Evolutionary conservation across 768 basidiomycete species (phyloP).

Genomic region (Obba rivulosa): DNA sequence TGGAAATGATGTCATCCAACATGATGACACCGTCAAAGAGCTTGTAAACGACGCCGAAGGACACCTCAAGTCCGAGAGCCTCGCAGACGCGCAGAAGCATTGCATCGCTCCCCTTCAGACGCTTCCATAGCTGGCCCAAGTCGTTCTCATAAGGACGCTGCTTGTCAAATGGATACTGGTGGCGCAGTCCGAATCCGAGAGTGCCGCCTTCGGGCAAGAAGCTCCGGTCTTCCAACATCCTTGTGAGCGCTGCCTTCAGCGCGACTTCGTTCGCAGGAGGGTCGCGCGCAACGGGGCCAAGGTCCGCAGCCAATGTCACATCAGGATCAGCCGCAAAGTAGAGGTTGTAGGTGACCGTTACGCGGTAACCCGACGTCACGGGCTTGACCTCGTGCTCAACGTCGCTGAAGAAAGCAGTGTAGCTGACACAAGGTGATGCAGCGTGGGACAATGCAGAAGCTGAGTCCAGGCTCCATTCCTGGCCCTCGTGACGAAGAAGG

Average conservation of each 20-base stretch:
- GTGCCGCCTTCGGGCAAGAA: slow-evolving; percentile 34
- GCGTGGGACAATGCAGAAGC: slow-evolving; percentile 14
- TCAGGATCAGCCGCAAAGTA: slow-evolving; percentile 12
- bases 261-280: slow-evolving; percentile 2
- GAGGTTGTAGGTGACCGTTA: slow-evolving; percentile 44
- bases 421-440: slow-evolving; percentile 21
- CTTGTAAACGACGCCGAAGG: slow-evolving; percentile 2
- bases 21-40: too few relatives aligned
- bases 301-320: not conserved
- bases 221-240: slow-evolving; percentile 25
- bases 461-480: slow-evolving; percentile 26
- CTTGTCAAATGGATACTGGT: slow-evolving; percentile 21
- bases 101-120: slow-evolving; percentile 10
- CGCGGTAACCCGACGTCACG: slow-evolving; percentile 35
- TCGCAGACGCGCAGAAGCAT: slow-evolving; percentile 1
- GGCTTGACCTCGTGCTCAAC: slow-evolving; percentile 39
- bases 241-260: slow-evolving; percentile 12
- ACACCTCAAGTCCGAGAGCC: slow-evolving; percentile 1
- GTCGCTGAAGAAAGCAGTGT: slow-evolving; percentile 38
- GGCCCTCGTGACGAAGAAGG: slow-evolving; percentile 19
- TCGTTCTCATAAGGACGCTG: not conserved
- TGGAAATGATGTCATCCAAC: too few relatives aligned
- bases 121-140: not conserved
- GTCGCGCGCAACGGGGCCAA: not conserved
- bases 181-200: slow-evolving; percentile 35